Evolutionary conservation across 1,284 basidiomycete genomes (phyloP).

Genomic region (Irpex sp.): DNA sequence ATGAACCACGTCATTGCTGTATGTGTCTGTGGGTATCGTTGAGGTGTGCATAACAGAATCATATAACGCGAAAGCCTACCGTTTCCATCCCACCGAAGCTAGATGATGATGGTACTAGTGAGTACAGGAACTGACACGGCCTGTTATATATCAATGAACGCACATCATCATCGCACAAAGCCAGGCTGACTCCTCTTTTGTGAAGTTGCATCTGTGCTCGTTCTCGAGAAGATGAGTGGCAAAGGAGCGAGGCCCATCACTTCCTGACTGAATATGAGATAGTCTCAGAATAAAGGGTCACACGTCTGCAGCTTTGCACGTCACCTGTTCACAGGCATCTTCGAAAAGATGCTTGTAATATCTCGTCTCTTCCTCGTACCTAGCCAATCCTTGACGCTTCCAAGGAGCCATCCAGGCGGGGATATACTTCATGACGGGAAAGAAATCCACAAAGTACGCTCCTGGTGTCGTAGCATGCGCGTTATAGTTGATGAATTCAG

Average conservation of each 20-base stretch:
- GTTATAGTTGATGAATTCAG: too few species aligned
- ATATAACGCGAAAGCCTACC: background rate
- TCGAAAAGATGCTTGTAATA: background rate
- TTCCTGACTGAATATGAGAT: too few species aligned
- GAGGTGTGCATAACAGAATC: background rate
- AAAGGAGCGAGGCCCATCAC: too few species aligned
- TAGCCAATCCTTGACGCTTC: background rate
- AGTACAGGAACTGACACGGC: too few species aligned
- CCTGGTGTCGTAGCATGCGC: background rate
- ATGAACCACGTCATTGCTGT: slow-evolving; percentile 18
- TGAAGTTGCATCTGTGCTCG: too few species aligned
- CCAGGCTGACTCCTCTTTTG: too few species aligned
- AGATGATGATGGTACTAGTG: too few species aligned
- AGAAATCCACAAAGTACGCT: background rate
- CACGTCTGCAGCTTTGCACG: background rate
- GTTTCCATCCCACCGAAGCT: background rate
- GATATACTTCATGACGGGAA: slow-evolving; percentile 16
- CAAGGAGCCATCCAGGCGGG: slow-evolving; percentile 15
- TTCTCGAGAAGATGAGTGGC: too few species aligned
- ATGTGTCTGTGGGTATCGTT: background rate
- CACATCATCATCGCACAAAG: too few species aligned
- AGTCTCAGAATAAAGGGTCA: too few species aligned
- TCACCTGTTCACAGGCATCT: background rate
- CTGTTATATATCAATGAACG: too few species aligned
- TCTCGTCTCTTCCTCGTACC: background rate